Base-by-base conservation (phyloP, 495 filamentous ascomycete genomes). In the Jackrogersella minutella region DNA sequence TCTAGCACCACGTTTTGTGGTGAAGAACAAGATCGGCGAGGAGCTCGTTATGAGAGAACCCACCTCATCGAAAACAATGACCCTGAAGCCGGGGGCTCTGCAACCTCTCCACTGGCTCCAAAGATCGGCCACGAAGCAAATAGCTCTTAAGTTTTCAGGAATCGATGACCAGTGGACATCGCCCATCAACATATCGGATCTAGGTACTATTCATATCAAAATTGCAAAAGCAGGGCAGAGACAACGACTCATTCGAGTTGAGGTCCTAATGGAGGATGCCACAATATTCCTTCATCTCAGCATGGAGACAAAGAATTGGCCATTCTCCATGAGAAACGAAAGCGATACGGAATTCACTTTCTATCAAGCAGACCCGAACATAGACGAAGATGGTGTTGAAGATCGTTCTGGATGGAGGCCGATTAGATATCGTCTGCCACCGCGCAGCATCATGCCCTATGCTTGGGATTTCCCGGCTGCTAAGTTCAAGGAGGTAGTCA, bases 151-250 rank as follows among this genome's bases (percentile, higher is more conserved):
- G 78, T 97, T 94, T 78, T 91, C 95, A 0, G 96, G 95, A 0
- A 86, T 96, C 36, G 97, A 96, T 81, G 96, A 97, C 76, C 91
- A 94, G 74, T 99, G 96, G 96, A 97, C 96, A 21, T 94, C 96
- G 5, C 93, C 95, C 1, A 96, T 99, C 81, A 96, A 93, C 73
- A 97, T 99, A 58, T 92, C 93, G 9, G 93, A 98, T 71, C 82
- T 97, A 28, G 95, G 95, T 41, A 93, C 87, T 19, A 88, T 91
- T 2, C 92, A 99, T 75, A 86, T 99, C 70, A 99, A 99, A 77
- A 85, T 99, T 59, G 91, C 96, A 31, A 96, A 91, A 74, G 86
- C 89, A 30, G 91, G 91, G 26, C 91, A 97, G 79, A 87, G 92
- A 46, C 95, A 99, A 73, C 88, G 86, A 62, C 85, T 99, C 22